Base-by-base conservation (phyloP, 257 asterid genomes). In the Gentiana straminea region DNA sequence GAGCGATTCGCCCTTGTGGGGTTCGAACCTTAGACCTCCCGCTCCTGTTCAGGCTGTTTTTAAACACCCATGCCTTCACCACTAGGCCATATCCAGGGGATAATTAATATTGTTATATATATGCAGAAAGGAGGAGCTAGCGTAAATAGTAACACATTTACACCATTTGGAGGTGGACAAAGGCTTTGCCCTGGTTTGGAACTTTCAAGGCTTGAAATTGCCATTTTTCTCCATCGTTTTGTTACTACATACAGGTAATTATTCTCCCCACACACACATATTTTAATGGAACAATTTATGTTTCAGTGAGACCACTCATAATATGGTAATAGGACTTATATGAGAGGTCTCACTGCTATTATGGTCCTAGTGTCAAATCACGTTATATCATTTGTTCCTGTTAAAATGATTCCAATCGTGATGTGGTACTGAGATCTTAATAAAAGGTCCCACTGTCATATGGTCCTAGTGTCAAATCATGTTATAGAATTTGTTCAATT, bases 151-250 rank as follows among this genome's bases (percentile, higher is more conserved):
- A 86, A 64, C 62, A 71, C 64, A 3, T 92, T 85, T 59, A 88
- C 99, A 3, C 97, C 99, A 4, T 88, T 92, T 34, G 99, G 99
- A 35, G 99, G 99, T 56, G 99, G 99, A 54, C 99, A 92, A 62
- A 80, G 99, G 71, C 81, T 92, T 5, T 92, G 97, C 51, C 97
- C 99, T 33, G 97, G 97, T 32, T 58, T 85, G 38, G 99, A 92
- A 65, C 95, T 92, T 24, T 78, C 99, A 1, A 79, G 97, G 74
- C 97, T 92, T 6, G 95, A 92, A 68, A 79, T 85, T 68, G 78
- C 94, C 1, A 81, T 92, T 59, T 88, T 88, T 74, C 95, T 92
- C 54, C 99, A 92, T 70, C 91, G 83, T 55, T 77, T 92, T 5
- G 82, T 81, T 47, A 92, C 97, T 33, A 80, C 86, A 13, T 92